Base-by-base conservation (phyloP, 495 filamentous ascomycete species). In the Aspergillus haitiensis region DNA sequence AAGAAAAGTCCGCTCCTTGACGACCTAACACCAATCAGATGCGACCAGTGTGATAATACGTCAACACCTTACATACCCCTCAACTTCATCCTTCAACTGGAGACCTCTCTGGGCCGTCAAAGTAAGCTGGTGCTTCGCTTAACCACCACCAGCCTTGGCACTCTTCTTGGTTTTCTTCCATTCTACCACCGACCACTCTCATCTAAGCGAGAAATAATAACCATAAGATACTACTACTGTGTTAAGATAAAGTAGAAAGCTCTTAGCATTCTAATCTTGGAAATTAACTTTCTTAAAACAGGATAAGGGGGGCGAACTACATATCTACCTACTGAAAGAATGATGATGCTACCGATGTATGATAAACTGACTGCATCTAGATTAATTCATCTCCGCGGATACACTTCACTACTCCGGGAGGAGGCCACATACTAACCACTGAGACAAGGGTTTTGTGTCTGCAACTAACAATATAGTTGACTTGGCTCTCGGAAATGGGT, bases 21-120 rank as follows among this genome's bases (percentile, higher is more conserved):
- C 5, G 12, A 18, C 15, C n/a, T 21, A 35, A 10, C 35, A 40
- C 51, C 51, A 54, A 54, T 40, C 51, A 54, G 7, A 54, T 40
- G 27, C 16, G 34, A 46, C 34, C 35, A n/a, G 36, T 39, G 56
- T 47, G 44, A 47, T 40, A 40, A 40, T 40, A 10, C 37, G 37
- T 3, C 11, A 40, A 10, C 37, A 16, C 44, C 44, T 47, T 47
- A 47, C 44, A 47, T 47, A 18, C 44, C 44, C 44, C 44, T 47
- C 44, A 47, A 16, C 44, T 16, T 47, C 44, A 15, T 18, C 15
- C 39, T 5, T 11, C 12, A 42, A 27, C 21, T 27, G 3, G 21
- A 27, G 21, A 27, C 21, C 21, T 27, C 21, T 27, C 21, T 27
- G 21, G 1, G 21, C 21, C 21, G 3, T 27, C 21, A 27, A 27